Evolutionary conservation across 2,329 filamentous ascomycete species (phyloP).

Genomic region (Sporothrix variecibatus): DNA sequence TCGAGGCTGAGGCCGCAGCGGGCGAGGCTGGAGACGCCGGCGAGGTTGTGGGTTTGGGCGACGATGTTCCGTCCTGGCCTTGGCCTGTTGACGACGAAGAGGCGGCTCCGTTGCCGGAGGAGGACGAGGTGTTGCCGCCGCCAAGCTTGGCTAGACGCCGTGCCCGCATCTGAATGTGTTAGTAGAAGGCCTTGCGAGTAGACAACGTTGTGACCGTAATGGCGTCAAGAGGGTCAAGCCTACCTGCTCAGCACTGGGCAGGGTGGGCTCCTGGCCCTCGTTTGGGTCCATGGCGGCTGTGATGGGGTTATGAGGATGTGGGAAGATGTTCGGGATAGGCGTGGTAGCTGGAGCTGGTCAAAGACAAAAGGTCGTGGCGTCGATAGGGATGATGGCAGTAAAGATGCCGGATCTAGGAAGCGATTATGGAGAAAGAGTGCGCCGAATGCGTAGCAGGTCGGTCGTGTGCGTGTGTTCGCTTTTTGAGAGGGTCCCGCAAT

Average conservation of each 20-base stretch:
- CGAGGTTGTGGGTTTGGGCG: background rate
- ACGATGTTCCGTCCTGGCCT: background rate
- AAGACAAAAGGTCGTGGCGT: background rate
- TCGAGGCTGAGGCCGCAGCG: background rate
- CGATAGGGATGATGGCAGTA: too few species aligned
- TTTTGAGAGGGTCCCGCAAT: background rate
- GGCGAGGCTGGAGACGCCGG: background rate
- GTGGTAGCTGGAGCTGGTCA: background rate
- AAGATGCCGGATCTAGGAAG: background rate
- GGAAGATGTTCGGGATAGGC: background rate
- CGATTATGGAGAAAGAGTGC: too few species aligned
- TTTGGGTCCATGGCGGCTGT: slow-evolving; percentile 48
- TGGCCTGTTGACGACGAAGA: background rate
- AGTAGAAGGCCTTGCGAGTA: background rate
- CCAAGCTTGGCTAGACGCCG: slow-evolving; percentile 49
- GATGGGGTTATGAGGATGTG: background rate
- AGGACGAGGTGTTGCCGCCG: slow-evolving; percentile 31
- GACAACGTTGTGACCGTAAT: background rate
- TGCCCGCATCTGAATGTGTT: slow-evolving; percentile 32
- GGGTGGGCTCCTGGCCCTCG: slow-evolving; percentile 41
- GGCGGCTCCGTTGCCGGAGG: background rate
- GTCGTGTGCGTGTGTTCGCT: background rate
- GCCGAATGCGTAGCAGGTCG: background rate
- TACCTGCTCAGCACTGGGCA: slow-evolving; percentile 34
- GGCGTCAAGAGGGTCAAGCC: background rate